Evolutionary conservation across 2,329 filamentous ascomycete genomes (phyloP), one percentile per base, ranked within the genome.

Genomic region (Zymoseptoria ardabiliae): DNA sequence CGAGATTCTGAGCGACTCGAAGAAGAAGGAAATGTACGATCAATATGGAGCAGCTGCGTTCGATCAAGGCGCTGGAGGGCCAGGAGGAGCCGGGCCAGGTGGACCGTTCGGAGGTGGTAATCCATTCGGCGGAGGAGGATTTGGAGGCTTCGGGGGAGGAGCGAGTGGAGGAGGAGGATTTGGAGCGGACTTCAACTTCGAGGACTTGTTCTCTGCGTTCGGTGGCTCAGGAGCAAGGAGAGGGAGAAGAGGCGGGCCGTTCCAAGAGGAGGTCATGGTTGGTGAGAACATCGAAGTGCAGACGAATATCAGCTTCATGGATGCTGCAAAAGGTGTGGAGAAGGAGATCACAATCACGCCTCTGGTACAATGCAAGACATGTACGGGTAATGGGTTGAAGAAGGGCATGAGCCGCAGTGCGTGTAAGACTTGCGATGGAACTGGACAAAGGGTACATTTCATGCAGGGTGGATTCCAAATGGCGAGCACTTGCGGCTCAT

Each of bases 251-350:
- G 80, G 83, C 45, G 85, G 82, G 57, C 87, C 89, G 10, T 94
- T 94, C 71, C 84, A 91, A 68, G 88, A 96, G 72, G 81, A 87
- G 67, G 85, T 95, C 20, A 73, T 96, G 66, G 88, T 96, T n/a
- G 94, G 94, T 61, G 91, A 97, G 64, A 91, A 96, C 73, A 96
- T 99, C 69, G 93, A 97, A 74, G 89, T 97, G 22, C 91, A 96
- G 75, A 86, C 90, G 54, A 94, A 85, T 72, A 93, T 99, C 67
- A 91, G 89, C 0, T 99, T 99, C 75, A 89, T 94, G 85, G 94
- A 99, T 72, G 91, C 94, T 6, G 94, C 94, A 9, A 96, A 95
- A 75, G 94, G 94, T 41, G 87, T 88, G 7, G 86, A 81, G 70
- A 95, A 96, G 76, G 88, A 91, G n/a, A 90, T 99, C 60, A 85